Conservation (phyloP, 1,284 basidiomycete genomes). For the Schizophyllum commune region DNA sequence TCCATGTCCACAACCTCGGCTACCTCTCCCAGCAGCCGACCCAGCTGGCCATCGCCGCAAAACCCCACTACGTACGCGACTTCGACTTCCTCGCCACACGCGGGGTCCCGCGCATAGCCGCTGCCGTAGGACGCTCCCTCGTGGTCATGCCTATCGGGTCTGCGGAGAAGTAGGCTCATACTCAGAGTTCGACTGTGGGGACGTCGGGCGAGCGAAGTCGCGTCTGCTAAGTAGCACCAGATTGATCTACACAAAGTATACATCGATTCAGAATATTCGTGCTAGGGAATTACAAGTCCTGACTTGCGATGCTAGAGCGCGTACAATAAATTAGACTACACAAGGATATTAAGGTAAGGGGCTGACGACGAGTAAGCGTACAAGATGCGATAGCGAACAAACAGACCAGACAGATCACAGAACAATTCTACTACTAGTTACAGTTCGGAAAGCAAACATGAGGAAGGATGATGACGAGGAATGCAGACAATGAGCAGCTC, state of each 20-base stretch:
- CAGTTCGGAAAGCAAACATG: background rate
- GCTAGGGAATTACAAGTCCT: background rate
- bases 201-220: too few relatives aligned
- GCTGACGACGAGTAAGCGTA: background rate
- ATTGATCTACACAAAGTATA: background rate
- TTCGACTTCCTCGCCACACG: slow-evolving; percentile 64
- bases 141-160: background rate
- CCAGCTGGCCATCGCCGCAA: slow-evolving; percentile 36
- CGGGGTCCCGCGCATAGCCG: slow-evolving; percentile 56
- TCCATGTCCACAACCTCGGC: slow-evolving; percentile 59
- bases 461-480: background rate
- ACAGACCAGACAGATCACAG: background rate
- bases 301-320: background rate
- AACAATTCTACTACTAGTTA: slow-evolving; percentile 1
- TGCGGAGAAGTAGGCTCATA: background rate
- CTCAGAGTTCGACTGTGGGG: too few relatives aligned
- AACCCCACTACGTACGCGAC: slow-evolving; percentile 58
- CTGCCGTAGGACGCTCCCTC: slow-evolving; percentile 40
- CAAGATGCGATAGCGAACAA: background rate
- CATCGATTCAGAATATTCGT: background rate
- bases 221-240: background rate
- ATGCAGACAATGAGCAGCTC: background rate
- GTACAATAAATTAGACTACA: background rate
- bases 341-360: background rate
- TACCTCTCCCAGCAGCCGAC: slow-evolving; percentile 59